Evolutionary conservation across 345 rosid genomes (phyloP).

Genomic region (Populus simonii): DNA sequence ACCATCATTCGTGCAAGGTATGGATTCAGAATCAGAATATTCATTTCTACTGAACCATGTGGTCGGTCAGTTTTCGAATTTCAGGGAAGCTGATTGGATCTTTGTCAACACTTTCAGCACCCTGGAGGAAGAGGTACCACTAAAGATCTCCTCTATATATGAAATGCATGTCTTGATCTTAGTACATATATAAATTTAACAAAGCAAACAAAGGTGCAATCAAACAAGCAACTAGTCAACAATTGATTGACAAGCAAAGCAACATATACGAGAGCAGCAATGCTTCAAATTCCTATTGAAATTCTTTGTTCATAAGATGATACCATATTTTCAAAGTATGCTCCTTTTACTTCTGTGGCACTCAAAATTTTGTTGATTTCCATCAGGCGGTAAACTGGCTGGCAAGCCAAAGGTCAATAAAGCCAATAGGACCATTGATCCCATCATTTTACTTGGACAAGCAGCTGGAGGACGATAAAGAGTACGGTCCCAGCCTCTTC

Average conservation of each 20-base stretch:
- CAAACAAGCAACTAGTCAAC: conserved; percentile 17
- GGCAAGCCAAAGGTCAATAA: background rate
- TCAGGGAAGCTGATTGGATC: background rate
- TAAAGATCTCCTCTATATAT: background rate
- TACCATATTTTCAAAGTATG: too few relatives aligned
- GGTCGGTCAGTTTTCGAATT: background rate
- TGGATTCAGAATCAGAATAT: background rate
- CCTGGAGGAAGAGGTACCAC: conserved; percentile 45
- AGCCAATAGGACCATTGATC: conserved; percentile 57
- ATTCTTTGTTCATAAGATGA: too few relatives aligned
- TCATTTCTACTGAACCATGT: background rate
- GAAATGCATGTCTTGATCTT: too few relatives aligned
- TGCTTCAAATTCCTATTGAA: too few relatives aligned
- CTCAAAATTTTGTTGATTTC: too few relatives aligned
- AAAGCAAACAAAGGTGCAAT: too few relatives aligned
- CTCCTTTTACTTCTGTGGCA: too few relatives aligned
- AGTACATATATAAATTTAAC: too few relatives aligned
- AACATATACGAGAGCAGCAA: too few relatives aligned
- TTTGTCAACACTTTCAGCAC: conserved; percentile 17
- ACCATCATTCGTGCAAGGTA: background rate
- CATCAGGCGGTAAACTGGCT: background rate
- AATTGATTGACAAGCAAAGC: background rate
- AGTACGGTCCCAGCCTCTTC: conserved; percentile 39
- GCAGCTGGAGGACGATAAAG: conserved; percentile 31
- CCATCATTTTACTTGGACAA: conserved; percentile 58